Evolutionary conservation across 352 stramenopile genomes (phyloP).

Genomic region (Vaucheria bursata): DNA sequence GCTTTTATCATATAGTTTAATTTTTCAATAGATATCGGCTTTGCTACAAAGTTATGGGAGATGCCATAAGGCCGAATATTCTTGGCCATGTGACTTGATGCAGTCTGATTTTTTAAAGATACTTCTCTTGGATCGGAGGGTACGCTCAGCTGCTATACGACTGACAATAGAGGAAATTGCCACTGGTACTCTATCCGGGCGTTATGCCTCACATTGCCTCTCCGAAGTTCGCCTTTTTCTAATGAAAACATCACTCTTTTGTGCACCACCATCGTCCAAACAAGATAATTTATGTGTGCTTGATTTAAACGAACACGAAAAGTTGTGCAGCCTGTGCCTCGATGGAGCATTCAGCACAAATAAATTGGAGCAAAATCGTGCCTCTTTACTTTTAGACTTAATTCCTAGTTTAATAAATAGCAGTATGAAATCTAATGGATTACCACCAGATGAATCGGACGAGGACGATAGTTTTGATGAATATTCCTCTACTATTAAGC

Average conservation of each 20-base stretch:
- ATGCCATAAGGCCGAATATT: background rate
- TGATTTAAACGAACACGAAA: background rate
- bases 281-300: background rate
- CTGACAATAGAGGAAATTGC: conserved; percentile 23
- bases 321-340: background rate
- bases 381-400: conserved; percentile 25
- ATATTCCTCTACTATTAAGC: background rate
- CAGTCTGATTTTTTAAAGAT: conserved; percentile 40
- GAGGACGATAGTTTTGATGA: background rate
- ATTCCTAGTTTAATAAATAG: background rate
- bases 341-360: background rate
- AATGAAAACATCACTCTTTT: background rate
- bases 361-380: conserved; percentile 5
- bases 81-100: conserved; percentile 15
- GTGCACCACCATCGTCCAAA: background rate
- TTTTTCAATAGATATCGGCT: conserved; percentile 1
- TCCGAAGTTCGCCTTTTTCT: conserved; percentile 41
- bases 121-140: conserved; percentile 16
- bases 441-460: background rate
- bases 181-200: conserved; percentile 22
- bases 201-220: conserved; percentile 22
- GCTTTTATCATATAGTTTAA: background rate
- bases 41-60: conserved; percentile 24
- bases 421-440: background rate
- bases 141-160: conserved; percentile 21